Evolutionary conservation across 768 basidiomycete genomes (phyloP).

Genomic region (Auriscalpium vulgare): DNA sequence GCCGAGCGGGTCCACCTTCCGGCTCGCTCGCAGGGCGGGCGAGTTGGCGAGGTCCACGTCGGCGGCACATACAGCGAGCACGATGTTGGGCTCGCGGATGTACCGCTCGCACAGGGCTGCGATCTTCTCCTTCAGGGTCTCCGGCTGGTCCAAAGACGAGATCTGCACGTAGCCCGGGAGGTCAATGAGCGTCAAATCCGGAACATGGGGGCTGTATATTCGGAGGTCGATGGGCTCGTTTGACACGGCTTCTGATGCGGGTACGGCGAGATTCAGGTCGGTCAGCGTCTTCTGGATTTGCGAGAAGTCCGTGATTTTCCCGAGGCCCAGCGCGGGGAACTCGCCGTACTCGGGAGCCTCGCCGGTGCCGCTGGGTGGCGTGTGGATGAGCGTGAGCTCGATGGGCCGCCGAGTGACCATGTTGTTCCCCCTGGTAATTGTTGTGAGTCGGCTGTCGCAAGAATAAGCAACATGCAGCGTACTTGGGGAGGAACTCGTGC

Average conservation of each 20-base stretch:
- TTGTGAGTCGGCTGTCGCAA: background rate
- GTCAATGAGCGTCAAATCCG: constrained; percentile 96
- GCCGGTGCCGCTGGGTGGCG: constrained; percentile 52
- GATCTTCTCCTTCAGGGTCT: constrained; percentile 90
- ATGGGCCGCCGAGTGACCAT: constrained; percentile 99
- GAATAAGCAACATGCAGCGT: constrained; percentile 24
- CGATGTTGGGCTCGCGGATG: constrained; percentile 99
- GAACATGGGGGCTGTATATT: constrained; percentile 92
- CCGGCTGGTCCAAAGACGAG: constrained; percentile 91
- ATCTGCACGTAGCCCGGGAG: constrained; percentile 97
- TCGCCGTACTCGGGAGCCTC: constrained; percentile 79
- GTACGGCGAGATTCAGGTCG: constrained; percentile 92
- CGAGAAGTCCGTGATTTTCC: constrained; percentile 86
- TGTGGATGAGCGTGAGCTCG: constrained; percentile 94
- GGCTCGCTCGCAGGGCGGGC: constrained; percentile 86
- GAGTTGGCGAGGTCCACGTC: constrained; percentile 99
- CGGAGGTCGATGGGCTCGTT: constrained; percentile 94
- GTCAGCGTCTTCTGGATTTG: constrained; percentile 88
- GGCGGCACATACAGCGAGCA: constrained; percentile 96
- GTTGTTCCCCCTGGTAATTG: constrained; percentile 73
- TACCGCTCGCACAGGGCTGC: constrained; percentile 86
- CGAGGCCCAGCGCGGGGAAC: constrained; percentile 84
- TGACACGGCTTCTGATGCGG: constrained; percentile 84
- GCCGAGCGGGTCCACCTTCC: constrained; percentile 91
- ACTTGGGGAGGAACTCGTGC: constrained; percentile 98